A percentile compares a stretch with the other conserved stretches of the same genome.
Conservation (phyloP, 306 rosid genomes). For the Neltuma alba region DNA sequence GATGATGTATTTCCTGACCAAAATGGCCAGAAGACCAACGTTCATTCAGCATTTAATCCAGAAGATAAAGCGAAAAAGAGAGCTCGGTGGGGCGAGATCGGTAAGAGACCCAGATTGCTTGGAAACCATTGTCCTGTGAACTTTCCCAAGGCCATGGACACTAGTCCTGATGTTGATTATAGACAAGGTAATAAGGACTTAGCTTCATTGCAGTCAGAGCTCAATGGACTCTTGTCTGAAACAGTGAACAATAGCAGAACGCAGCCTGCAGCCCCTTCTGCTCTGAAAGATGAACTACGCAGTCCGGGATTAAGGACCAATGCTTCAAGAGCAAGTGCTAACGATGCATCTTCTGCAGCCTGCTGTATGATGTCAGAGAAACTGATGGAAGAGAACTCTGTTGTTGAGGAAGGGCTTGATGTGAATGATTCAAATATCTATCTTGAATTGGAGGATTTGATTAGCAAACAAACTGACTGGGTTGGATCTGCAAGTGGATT, state of each 20-base stretch:
- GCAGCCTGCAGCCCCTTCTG: conserved; percentile 28
- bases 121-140: conserved; percentile 39
- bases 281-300: conserved; percentile 40
- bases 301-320: conserved; percentile 28
- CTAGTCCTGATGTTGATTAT: conserved; percentile 29
- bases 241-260: conserved; percentile 18
- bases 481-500: conserved; percentile 57
- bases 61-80: conserved; percentile 49
- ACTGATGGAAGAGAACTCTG: conserved; percentile 42
- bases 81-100: conserved; percentile 47
- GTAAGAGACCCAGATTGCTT: conserved; percentile 63
- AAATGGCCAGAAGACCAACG: conserved; percentile 46
- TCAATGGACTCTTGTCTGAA: conserved; percentile 43
- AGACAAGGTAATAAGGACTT: conserved; percentile 40
- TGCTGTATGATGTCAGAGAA: conserved; percentile 60
- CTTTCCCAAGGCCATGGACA: conserved; percentile 30
- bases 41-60: conserved; percentile 54
- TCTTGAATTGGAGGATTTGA: conserved; percentile 81
- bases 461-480: conserved; percentile 66
- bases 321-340: conserved; percentile 15
- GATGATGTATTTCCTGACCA: conserved; percentile 67
- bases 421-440: conserved; percentile 67
- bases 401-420: conserved; percentile 54
- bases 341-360: conserved; percentile 45
- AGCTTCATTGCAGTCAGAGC: conserved; percentile 43